These are phyloP conservation scores for Fraxinus pennsylvanica DNA, from an alignment of 257 asterid genomes.

Conservation along the genomic window DNA sequence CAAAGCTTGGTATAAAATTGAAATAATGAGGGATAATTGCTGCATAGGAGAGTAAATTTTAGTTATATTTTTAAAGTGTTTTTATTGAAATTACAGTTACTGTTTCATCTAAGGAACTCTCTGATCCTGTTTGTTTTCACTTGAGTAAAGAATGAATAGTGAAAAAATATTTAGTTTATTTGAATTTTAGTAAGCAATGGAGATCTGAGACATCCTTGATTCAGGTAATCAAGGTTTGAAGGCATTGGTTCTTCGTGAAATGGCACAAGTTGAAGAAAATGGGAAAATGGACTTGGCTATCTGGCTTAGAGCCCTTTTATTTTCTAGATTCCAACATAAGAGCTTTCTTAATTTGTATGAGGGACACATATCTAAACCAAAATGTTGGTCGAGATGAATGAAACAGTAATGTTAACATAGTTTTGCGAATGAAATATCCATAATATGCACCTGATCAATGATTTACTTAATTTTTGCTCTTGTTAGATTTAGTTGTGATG, in stretches of 20 bases:
- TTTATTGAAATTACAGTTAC: neutral
- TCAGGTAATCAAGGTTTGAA: neutral
- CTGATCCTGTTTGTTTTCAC: neutral
- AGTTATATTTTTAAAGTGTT: neutral
- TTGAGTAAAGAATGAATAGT: neutral
- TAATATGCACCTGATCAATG: neutral
- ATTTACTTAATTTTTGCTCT: neutral
- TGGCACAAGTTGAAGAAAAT: neutral
- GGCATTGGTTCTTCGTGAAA: neutral
- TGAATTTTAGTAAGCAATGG: neutral
- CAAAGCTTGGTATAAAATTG: neutral
- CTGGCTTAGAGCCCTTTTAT: too few species aligned
- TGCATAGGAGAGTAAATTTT: neutral
- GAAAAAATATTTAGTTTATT: constrained; percentile 1
- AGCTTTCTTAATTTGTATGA: neutral
- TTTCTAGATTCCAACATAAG: too few species aligned
- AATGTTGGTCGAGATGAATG: neutral
- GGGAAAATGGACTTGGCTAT: neutral
- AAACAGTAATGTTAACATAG: neutral
- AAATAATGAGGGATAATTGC: neutral
- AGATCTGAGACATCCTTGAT: neutral
- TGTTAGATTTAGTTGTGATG: constrained; percentile 11
- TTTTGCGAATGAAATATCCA: neutral
- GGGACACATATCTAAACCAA: neutral
- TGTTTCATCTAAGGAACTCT: neutral